Evolutionary conservation across 2,329 filamentous ascomycete genomes (phyloP).

Genomic region (Colletotrichum truncatum): DNA sequence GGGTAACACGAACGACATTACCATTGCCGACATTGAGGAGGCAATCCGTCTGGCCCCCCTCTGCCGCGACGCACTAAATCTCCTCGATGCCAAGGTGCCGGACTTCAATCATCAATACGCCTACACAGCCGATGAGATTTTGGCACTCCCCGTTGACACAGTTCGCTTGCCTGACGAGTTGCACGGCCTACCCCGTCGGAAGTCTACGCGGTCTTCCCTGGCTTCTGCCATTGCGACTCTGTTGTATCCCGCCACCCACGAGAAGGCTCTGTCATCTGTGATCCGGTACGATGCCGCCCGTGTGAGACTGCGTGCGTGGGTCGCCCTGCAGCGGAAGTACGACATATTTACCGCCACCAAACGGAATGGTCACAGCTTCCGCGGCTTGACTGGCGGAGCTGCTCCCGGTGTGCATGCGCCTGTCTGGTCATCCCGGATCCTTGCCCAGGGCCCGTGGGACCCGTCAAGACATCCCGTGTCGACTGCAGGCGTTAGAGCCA

Average conservation of each 20-base stretch:
- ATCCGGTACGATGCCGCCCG: slow-evolving; percentile 49
- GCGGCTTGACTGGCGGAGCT: slow-evolving; percentile 41
- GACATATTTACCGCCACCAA: slow-evolving; percentile 43
- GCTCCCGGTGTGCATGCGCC: slow-evolving; percentile 42
- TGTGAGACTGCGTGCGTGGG: slow-evolving; percentile 46
- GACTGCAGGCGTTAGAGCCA: slow-evolving; percentile 39
- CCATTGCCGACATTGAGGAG: slow-evolving; percentile 31
- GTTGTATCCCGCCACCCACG: slow-evolving; percentile 43
- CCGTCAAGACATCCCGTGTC: slow-evolving; percentile 40
- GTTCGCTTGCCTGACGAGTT: slow-evolving; percentile 41
- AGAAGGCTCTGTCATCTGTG: slow-evolving; percentile 44
- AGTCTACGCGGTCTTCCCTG: slow-evolving; percentile 40
- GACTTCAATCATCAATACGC: slow-evolving; percentile 39
- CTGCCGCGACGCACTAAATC: slow-evolving; percentile 39
- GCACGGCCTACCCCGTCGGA: slow-evolving; percentile 44
- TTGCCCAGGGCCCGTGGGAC: slow-evolving; percentile 45
- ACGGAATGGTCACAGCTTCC: slow-evolving; percentile 39
- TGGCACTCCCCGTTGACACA: slow-evolving; percentile 41
- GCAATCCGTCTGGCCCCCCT: slow-evolving; percentile 39
- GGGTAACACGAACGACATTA: not conserved
- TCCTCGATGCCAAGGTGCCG: slow-evolving; percentile 37
- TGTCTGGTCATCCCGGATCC: slow-evolving; percentile 44
- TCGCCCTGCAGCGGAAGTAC: slow-evolving; percentile 45
- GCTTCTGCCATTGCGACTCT: slow-evolving; percentile 42
- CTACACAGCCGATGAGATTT: slow-evolving; percentile 46